Evolutionary conservation across 2,329 filamentous ascomycete genomes (phyloP).

Genomic region (Fusarium mexicanum): DNA sequence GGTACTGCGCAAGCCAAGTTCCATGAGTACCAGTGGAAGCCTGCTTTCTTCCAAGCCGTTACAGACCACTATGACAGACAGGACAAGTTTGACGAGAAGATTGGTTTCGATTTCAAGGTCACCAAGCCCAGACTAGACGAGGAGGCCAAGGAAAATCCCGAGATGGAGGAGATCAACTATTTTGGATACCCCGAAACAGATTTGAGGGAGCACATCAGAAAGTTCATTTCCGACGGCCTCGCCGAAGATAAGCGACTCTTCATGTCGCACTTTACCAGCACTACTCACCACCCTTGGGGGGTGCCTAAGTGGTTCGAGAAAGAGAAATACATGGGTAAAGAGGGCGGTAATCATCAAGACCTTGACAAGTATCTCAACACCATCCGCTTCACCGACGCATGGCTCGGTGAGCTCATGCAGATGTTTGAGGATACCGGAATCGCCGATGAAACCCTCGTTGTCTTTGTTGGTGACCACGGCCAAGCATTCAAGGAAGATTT

Average conservation of each 20-base stretch:
- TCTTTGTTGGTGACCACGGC: constrained; percentile 49
- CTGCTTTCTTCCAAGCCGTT: constrained; percentile 48
- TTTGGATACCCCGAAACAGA: constrained; percentile 47
- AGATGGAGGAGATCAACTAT: constrained; percentile 43
- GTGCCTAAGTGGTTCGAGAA: constrained; percentile 40
- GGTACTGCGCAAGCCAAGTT: constrained; percentile 32
- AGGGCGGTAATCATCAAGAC: constrained; percentile 38
- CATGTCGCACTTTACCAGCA: constrained; percentile 49
- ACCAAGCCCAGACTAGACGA: constrained; percentile 43
- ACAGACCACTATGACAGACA: constrained; percentile 49
- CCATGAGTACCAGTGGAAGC: constrained; percentile 43
- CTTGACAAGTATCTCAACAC: constrained; percentile 48
- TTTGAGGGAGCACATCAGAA: constrained; percentile 46
- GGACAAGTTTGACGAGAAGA: constrained; percentile 42
- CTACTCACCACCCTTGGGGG: constrained; percentile 47
- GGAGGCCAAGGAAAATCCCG: constrained; percentile 28
- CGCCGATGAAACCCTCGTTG: constrained; percentile 47
- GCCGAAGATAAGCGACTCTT: constrained; percentile 47
- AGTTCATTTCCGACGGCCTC: constrained; percentile 44
- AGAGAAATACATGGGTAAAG: constrained; percentile 37
- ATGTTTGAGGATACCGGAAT: constrained; percentile 47
- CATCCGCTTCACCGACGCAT: constrained; percentile 45
- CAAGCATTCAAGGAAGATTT: constrained; percentile 47
- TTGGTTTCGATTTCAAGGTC: constrained; percentile 47
- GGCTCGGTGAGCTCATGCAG: constrained; percentile 46